Base-by-base conservation (phyloP, 2,329 filamentous ascomycete genomes). In the Fusarium pseudograminearum region DNA sequence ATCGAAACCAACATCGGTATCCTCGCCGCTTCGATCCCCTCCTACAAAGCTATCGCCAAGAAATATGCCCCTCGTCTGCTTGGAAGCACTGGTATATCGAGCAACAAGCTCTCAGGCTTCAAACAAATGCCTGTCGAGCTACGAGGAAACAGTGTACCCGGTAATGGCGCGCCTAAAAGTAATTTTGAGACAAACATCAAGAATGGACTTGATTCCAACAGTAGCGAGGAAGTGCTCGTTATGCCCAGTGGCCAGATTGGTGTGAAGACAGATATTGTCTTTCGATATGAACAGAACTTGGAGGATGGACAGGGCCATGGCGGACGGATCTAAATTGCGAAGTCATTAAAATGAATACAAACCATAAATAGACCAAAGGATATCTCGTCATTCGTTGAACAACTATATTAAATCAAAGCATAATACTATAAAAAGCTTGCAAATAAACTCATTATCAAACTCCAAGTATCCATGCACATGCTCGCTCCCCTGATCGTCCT, bases 1-100 rank as follows among this genome's bases (percentile, higher is more conserved):
- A 69, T 69, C 28, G 67, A 69, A 4, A 69, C 57, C 6, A 69
- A 69, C 22, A 70, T 69, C 10, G 67, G 67, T 2, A 69, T 69
- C 3, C 67, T 69, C 18, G 67, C 67, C 10, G 67, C 67, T 2
- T 69, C 67, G 2, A 69, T 69, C 0, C 67, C 67, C 1, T 69
- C 67, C 0, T 69, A 70, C 10, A 69, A 69, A 18, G 61, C 67
- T 2, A 67, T 69, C 4, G 67, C 67, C 15, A 69, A 69, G 26
- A 53, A 62, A 12, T 69, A 70, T 11, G 67, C 67, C 0, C 67
- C 67, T 10, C 67, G 67, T 18, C 57, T 69, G 0, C 62, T 69
- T 2, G 67, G 67, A 3, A 70, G 61, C n/a, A 59, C 41, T 4
- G 56, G 61, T 1, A 63, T 67, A 15, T 69, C 67, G 15, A 70